phyloP scores from a whole-genome alignment of 2,329 filamentous ascomycete species.

The Penicillium sp. region DNA sequence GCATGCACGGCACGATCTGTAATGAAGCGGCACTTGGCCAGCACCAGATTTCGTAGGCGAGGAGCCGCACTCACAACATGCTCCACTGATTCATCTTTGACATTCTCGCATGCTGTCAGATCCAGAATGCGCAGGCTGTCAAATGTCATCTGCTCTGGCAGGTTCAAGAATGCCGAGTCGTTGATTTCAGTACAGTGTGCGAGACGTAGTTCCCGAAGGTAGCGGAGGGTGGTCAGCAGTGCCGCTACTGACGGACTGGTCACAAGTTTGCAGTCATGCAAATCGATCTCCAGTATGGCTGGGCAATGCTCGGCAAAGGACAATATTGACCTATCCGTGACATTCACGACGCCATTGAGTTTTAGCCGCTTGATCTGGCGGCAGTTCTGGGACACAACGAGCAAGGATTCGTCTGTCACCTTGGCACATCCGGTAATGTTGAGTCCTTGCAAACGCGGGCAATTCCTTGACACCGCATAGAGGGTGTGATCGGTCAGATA shows the following conservation, averaged over 20 bases:
- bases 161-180: constrained; percentile 79
- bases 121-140: constrained; percentile 92
- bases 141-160: constrained; percentile 67
- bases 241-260: constrained; percentile 80
- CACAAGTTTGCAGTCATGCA: constrained; percentile 78
- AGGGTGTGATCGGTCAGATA: constrained; percentile 81
- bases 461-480: constrained; percentile 73
- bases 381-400: constrained; percentile 76
- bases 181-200: constrained; percentile 81
- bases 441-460: constrained; percentile 79
- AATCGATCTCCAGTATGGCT: constrained; percentile 93
- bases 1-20: constrained; percentile 84
- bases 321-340: constrained; percentile 76
- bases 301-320: constrained; percentile 85
- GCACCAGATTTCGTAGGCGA: constrained; percentile 82
- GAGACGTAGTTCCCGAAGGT: constrained; percentile 85
- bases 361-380: constrained; percentile 87
- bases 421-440: constrained; percentile 85
- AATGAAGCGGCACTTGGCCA: constrained; percentile 90
- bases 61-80: constrained; percentile 85
- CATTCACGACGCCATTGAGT: constrained; percentile 84
- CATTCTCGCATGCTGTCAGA: constrained; percentile 77
- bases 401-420: constrained; percentile 82
- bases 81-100: constrained; percentile 83
- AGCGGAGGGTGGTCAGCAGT: constrained; percentile 71